Conservation (phyloP, 768 basidiomycete genomes). For the Chalciporus chontae region DNA sequence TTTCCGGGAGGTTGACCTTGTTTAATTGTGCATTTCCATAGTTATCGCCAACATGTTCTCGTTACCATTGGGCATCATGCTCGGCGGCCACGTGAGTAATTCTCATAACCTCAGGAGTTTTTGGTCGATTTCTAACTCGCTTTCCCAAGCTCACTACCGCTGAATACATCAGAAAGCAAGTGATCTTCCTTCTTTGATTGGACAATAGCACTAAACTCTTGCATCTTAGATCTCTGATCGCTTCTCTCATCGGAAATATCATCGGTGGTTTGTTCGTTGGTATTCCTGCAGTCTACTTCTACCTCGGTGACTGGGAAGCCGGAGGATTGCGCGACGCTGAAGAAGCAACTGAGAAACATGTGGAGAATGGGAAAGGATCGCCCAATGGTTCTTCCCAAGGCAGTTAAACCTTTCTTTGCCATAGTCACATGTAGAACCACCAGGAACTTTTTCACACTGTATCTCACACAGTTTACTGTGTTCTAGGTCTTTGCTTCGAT, state of each 20-base stretch:
- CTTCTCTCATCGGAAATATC: slow-evolving; percentile 63
- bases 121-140: neutral
- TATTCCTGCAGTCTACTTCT: slow-evolving; percentile 62
- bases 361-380: neutral
- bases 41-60: slow-evolving; percentile 79
- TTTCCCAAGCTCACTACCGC: slow-evolving; percentile 31
- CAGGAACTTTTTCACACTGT: no score
- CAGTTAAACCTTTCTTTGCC: neutral
- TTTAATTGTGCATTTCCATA: slow-evolving; percentile 19
- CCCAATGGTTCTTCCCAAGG: neutral
- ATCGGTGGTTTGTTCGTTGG: slow-evolving; percentile 63
- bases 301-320: slow-evolving; percentile 48
- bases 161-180: slow-evolving; percentile 66
- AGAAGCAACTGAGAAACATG: slow-evolving; percentile 24
- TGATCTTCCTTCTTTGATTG: neutral
- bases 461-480: neutral
- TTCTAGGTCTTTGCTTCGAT: neutral
- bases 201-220: neutral
- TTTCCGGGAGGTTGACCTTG: neutral
- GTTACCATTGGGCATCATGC: slow-evolving; percentile 66
- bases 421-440: no score
- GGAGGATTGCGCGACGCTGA: slow-evolving; percentile 41
- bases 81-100: slow-evolving; percentile 55
- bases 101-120: neutral
- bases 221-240: slow-evolving; percentile 53